Base-by-base conservation (phyloP, 169 alveolate genomes). In the Sarcocystis neurona region DNA sequence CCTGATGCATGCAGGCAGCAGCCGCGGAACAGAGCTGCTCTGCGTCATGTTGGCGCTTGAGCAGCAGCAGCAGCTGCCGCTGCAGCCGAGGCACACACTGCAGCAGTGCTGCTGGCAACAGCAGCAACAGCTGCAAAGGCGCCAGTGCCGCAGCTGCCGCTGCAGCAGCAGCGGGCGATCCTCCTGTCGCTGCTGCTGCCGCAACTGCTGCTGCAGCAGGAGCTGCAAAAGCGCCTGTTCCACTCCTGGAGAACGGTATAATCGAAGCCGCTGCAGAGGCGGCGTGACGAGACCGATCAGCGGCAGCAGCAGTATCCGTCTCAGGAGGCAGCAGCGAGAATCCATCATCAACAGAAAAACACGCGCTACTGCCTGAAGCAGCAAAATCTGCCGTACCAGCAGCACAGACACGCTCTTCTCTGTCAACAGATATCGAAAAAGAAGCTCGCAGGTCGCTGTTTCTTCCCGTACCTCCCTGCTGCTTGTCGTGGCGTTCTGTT, bases 11-110 rank as follows among this genome's bases (percentile, higher is more conserved):
- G 27, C 82, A 72, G 27, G 10, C 10, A 4, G 34, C 53, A 0
- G 82, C 82, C 1, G 82, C 82, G 15, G 10, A 30, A 48, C 82
- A 72, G 82, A 72, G 41, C n/a, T 72, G 58, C 4, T 72, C 82
- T n/a, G 39, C 8, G n/a, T 39, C 56, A 23, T 72, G 56, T 18
- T 56, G 50, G 39, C 41, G 82, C 27, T 72, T 12, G 34, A 72
- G 41, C 37, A 72, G 82, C 20, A 12, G 56, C 2, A 30, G 34
- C 53, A 72, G 56, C 23, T 56, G 47, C 53, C 82, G 6, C 82
- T 72, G 43, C 37, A 72, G 82, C 10, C 82, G 50, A 34, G 82
- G 82, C n/a, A 72, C 53, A 48, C 34, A 32, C 10, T 39, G 82
- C 30, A 72, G 47, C 56, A 53, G 58, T 39, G 34, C 56, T 56